phyloP scores from a whole-genome alignment of 345 rosid species.

The Aegle marmelos region DNA sequence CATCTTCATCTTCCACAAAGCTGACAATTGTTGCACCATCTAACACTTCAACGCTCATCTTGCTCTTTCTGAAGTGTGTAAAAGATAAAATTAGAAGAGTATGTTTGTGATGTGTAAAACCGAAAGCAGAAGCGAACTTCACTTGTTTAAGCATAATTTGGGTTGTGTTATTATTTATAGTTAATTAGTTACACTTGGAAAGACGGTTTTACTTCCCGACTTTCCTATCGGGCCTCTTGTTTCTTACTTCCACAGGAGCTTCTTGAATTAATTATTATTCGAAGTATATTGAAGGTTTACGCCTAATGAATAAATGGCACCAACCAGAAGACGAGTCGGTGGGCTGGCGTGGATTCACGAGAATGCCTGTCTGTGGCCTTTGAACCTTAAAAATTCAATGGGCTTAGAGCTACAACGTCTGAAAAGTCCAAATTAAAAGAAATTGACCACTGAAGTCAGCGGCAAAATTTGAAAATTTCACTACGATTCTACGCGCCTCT shows the following conservation, averaged over 20 bases:
- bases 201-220: background rate
- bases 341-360: background rate
- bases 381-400: background rate
- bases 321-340: background rate
- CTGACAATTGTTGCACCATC: conserved; percentile 35
- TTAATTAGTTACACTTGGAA: background rate
- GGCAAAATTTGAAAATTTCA: background rate
- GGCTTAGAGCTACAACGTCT: background rate
- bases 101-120: no score
- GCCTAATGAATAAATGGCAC: no score
- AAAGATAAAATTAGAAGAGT: no score
- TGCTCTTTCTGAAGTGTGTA: background rate
- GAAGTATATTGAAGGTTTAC: no score
- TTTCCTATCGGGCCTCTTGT: no score
- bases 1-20: conserved; percentile 47
- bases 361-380: background rate
- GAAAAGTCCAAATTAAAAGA: background rate
- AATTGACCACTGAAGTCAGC: background rate
- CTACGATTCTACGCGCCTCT: background rate
- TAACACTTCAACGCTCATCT: conserved; percentile 42
- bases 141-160: background rate
- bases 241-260: background rate
- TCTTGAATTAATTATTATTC: background rate
- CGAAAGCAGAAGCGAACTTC: no score
- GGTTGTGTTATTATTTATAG: background rate